A percentile compares a stretch with the other conserved stretches of the same genome.
phyloP scores from a whole-genome alignment of 2,329 filamentous ascomycete genomes.

The Cercospora sp. region DNA sequence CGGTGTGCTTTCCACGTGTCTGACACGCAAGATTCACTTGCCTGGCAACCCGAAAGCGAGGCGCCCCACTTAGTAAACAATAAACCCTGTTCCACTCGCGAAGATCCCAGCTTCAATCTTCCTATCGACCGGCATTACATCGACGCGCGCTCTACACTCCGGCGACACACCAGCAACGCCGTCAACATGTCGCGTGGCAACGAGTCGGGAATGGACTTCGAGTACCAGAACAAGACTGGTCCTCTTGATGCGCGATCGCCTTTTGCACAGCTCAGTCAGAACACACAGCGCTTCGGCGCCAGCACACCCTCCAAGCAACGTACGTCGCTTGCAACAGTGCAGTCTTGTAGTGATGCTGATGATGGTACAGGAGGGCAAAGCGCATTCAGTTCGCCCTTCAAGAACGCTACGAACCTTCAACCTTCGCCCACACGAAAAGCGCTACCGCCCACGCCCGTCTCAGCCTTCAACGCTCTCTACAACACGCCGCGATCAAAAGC shows the following conservation, averaged over 20 bases:
- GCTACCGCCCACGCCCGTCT: conserved; percentile 41
- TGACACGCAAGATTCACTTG: conserved; percentile 4
- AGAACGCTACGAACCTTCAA: conserved; percentile 52
- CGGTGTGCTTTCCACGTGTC: neutral
- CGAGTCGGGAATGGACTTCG: conserved; percentile 57
- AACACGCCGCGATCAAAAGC: conserved; percentile 42
- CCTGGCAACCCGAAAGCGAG: conserved; percentile 7
- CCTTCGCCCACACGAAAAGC: conserved; percentile 40
- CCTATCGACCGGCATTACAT: conserved; percentile 8
- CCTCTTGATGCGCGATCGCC: conserved; percentile 51
- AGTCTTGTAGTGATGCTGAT: neutral
- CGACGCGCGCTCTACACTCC: conserved; percentile 6
- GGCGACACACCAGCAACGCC: neutral
- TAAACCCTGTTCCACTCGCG: conserved; percentile 2
- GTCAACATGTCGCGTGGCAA: conserved; percentile 42
- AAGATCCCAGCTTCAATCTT: conserved; percentile 4
- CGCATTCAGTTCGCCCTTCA: conserved; percentile 51
- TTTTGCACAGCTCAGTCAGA: conserved; percentile 45
- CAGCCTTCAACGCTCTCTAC: conserved; percentile 39
- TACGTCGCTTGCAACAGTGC: conserved; percentile 6
- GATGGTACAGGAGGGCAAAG: conserved; percentile 31
- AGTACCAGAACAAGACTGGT: conserved; percentile 51
- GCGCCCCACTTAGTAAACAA: conserved; percentile 6
- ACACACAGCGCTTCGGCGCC: conserved; percentile 34
- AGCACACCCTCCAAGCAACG: conserved; percentile 26